phyloP scores from a whole-genome alignment of 257 asterid species.

The Nemophila menziesii region DNA sequence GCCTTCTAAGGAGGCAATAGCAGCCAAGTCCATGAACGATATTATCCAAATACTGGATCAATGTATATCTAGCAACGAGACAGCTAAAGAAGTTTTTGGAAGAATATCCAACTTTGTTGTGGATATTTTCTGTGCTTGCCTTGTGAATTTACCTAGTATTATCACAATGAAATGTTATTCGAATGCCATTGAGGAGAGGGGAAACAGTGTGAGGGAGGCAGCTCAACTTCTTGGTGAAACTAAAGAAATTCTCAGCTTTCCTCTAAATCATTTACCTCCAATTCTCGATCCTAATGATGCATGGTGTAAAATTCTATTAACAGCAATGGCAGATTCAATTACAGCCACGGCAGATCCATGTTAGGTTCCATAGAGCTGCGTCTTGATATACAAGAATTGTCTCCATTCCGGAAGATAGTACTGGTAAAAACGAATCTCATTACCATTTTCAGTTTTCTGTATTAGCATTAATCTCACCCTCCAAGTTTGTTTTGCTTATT shows the following conservation, averaged over 20 bases:
- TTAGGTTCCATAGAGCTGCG: neutral
- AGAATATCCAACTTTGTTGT: slow-evolving; percentile 15
- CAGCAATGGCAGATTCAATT: slow-evolving; percentile 1
- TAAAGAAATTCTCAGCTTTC: slow-evolving; percentile 19
- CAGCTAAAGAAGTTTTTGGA: slow-evolving; percentile 16
- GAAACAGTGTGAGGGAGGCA: slow-evolving; percentile 17
- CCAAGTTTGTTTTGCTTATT: too few relatives aligned
- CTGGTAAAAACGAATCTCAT: too few relatives aligned
- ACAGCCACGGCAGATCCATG: too few relatives aligned
- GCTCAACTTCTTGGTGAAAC: slow-evolving; percentile 24
- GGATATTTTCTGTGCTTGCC: slow-evolving; percentile 31
- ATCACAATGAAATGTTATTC: slow-evolving; percentile 15
- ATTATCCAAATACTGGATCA: slow-evolving; percentile 15
- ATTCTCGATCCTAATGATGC: slow-evolving; percentile 2
- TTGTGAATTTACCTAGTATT: slow-evolving; percentile 18
- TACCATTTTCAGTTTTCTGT: too few relatives aligned
- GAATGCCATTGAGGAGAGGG: slow-evolving; percentile 18
- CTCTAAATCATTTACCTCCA: slow-evolving; percentile 13
- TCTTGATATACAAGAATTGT: neutral
- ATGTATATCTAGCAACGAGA: neutral
- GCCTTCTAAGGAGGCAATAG: slow-evolving; percentile 9
- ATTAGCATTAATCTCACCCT: too few relatives aligned
- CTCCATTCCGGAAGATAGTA: neutral
- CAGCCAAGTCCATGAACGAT: slow-evolving; percentile 31
- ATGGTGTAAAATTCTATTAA: neutral